Evolutionary conservation across 192 early-diverging fungal species (phyloP).

Genomic region (Backusella tarrabulga): DNA sequence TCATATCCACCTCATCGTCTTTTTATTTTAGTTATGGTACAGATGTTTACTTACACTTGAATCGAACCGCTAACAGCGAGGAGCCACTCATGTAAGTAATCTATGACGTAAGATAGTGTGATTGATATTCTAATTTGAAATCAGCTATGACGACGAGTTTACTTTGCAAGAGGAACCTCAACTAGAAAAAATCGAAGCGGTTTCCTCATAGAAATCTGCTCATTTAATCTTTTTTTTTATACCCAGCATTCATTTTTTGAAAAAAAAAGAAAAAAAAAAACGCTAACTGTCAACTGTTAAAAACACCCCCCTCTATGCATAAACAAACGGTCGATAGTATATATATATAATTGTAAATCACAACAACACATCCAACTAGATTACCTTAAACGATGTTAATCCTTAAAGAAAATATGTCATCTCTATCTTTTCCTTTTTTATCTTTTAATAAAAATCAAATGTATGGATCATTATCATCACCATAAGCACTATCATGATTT

Average conservation of each 20-base stretch:
- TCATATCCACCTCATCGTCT: neutral
- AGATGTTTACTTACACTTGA: constrained; percentile 93
- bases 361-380: neutral
- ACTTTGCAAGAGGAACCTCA: neutral
- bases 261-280: no score
- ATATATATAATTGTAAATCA: neutral
- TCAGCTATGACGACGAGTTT: neutral
- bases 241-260: neutral
- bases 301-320: neutral
- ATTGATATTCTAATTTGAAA: neutral
- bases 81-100: constrained; percentile 70
- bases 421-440: neutral
- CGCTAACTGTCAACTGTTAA: neutral
- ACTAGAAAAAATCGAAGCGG: neutral
- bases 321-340: neutral
- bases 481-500: neutral
- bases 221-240: neutral
- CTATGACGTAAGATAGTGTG: neutral
- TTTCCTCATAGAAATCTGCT: neutral
- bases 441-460: neutral
- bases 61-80: constrained; percentile 82
- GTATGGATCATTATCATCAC: neutral
- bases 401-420: neutral
- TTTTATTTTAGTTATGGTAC: constrained; percentile 66
- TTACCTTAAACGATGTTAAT: neutral